Evolutionary conservation across 2,329 filamentous ascomycete genomes (phyloP).

Genomic region (Sporothrix dimorphospora): DNA sequence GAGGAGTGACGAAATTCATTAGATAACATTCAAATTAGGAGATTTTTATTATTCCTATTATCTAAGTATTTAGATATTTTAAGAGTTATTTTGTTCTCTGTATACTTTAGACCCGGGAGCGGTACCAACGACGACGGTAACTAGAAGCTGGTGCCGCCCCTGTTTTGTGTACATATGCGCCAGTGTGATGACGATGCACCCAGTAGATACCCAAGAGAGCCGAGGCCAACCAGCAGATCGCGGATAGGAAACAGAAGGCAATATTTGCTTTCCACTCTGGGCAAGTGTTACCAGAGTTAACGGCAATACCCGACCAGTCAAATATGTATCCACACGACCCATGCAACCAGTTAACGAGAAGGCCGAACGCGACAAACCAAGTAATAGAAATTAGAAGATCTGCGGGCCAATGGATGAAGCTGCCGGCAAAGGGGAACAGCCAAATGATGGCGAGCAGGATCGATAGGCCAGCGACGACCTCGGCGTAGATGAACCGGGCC

Average conservation of each 20-base stretch:
- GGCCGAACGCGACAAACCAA: conserved; percentile 72
- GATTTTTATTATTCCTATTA: neutral
- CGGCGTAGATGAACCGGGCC: conserved; percentile 74
- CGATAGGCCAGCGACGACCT: conserved; percentile 69
- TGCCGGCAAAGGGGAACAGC: conserved; percentile 69
- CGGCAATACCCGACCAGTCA: conserved; percentile 60
- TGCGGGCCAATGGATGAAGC: conserved; percentile 71
- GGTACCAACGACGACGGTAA: conserved; percentile 46
- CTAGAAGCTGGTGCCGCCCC: neutral
- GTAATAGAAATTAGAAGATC: conserved; percentile 69
- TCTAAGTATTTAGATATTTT: conserved; percentile 30
- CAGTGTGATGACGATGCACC: conserved; percentile 49
- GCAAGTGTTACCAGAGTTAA: conserved; percentile 57
- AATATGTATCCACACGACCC: conserved; percentile 60
- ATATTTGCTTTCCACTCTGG: conserved; percentile 70
- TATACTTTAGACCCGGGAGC: conserved; percentile 42
- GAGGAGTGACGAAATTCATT: no score
- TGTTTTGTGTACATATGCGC: neutral
- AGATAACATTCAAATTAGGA: no score
- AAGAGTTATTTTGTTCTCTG: no score
- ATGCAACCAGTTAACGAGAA: conserved; percentile 60
- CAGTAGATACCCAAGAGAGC: conserved; percentile 61
- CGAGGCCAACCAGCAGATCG: conserved; percentile 70
- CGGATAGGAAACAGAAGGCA: conserved; percentile 72
- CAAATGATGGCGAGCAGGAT: conserved; percentile 72